phyloP scores from a whole-genome alignment of 805 yeast species.

The Yarrowia hollandica region DNA sequence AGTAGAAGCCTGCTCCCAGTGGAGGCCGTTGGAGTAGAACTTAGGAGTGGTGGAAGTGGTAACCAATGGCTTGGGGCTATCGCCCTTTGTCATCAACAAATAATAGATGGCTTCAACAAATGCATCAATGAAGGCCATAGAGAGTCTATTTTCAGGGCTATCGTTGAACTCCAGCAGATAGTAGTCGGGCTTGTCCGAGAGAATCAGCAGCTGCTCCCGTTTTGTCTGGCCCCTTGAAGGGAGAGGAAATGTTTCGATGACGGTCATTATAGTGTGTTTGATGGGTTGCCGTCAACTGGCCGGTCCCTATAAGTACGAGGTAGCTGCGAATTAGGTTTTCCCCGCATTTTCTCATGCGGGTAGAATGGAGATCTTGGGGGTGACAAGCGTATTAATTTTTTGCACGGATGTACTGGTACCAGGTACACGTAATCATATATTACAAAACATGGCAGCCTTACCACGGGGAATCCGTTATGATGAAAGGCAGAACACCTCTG shows the following conservation, averaged over 20 bases:
- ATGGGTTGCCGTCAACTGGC: background rate
- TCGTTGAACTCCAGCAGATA: conserved; percentile 40
- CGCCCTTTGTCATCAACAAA: conserved; percentile 34
- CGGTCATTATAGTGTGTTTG: background rate
- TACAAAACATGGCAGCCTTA: too few species aligned
- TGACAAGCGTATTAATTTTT: too few species aligned
- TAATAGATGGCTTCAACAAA: conserved; percentile 41
- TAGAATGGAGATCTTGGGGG: too few species aligned
- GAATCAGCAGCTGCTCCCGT: conserved; percentile 1
- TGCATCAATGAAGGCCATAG: conserved; percentile 40
- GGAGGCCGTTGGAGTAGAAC: conserved; percentile 45
- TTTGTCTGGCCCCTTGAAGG: conserved; percentile 15
- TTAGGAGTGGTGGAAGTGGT: conserved; percentile 42
- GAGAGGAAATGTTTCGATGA: conserved; percentile 1
- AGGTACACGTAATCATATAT: too few species aligned
- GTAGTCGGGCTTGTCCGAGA: conserved; percentile 32
- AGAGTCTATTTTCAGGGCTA: conserved; percentile 44
- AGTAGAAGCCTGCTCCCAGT: conserved; percentile 41
- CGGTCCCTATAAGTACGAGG: background rate
- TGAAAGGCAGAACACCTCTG: too few species aligned
- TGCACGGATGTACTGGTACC: too few species aligned
- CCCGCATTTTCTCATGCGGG: too few species aligned
- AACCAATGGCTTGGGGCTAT: conserved; percentile 40
- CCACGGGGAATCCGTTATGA: too few species aligned
- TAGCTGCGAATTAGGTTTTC: too few species aligned